Evolutionary conservation across 202 grass and related monocot genomes (phyloP), one percentile per base, ranked within the genome.

Genomic region (Alloteropsis angusta): DNA sequence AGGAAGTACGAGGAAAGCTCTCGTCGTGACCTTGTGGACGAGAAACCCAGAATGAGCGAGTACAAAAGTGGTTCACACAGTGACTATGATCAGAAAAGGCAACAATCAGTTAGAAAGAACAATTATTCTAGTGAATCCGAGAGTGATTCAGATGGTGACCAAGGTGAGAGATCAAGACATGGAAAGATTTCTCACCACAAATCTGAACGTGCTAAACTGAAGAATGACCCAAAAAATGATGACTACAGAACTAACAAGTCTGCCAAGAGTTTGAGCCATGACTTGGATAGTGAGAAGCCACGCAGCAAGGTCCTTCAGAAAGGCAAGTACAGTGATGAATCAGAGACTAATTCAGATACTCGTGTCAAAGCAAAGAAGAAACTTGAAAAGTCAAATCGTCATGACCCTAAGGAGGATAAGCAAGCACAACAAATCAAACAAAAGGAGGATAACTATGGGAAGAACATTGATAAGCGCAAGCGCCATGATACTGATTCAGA

Each of bases 401-500:
- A 61, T 0, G 45, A 53, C 44, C 45, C 48, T 32, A 79, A 64
- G 45, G 39, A 82, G 39, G 55, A 73, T 57, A 81, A 46, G 17
- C 45, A 76, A 46, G 65, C 38, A 63, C 73, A 52, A 19, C 55
- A 62, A 47, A 38, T 17, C 42, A 80, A 72, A 82, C 41, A 44
- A 56, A 78, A 81, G 57, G 74, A 77, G 69, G 59, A 59, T 28
- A 64, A 25, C 34, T 55, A 39, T 37, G 23, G 0, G 23, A 82
- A 71, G 65, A 63, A 38, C 61, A 50, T 32, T 55, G 85, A 84
- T 75, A 90, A 71, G 56, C 77, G 47, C 66, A 89, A 68, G 73
- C 88, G 46, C 13, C 77, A 82, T 44, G 90, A 84, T 80, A 56
- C 65, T 68, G 87, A 75, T 73, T 85, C 90, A 37, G 81, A 90